Base-by-base conservation (phyloP, 805 yeast genomes). In the Naumovozyma dairenensis region DNA sequence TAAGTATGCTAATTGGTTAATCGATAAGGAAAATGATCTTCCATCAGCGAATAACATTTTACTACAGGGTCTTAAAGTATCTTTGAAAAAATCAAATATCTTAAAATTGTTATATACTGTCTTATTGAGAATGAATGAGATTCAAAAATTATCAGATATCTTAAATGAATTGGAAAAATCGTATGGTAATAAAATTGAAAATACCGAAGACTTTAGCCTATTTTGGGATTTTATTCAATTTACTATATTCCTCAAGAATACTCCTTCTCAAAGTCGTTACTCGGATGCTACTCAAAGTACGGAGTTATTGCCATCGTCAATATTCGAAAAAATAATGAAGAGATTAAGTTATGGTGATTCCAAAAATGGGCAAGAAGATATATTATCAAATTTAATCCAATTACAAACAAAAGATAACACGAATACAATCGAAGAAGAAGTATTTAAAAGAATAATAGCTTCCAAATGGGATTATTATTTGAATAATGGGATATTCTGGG, bases 191-290 rank as follows among this genome's bases (percentile, higher is more conserved):
- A 35, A 41, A 17, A 35, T 55, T 4, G 48, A 49, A 19, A 34
- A 38, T 4, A 29, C 39, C 7, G 53, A 53, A 17, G 53, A 50
- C 29, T 55, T 50, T 31, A 50, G 49, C 22, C 14, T 53, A 12
- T 55, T 56, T 35, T 48, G 54, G 51, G 61, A 56, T 32, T 49
- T 41, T 31, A 37, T 56, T n/a, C 53, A 53, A 20, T 50, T 42
- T 31, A 35, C 42, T 22, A 29, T 45, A 12, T 56, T 56, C 28
- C 22, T 44, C 12, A 16, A 34, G 15, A 46, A 36, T 16, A 35
- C 43, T 13, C 6, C 19, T 1, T 15, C 35, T 3, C 39, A 38
- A 16, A 48, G 53, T 24, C 36, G 53, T 29, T 49, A 48, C 31
- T 39, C 39, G 10, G 32, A 26, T 9, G n/a, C 37, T 4, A 21